These are phyloP conservation scores for Aspergillus nanangensis DNA, from an alignment of 495 filamentous ascomycete species.

Conservation along the genomic window DNA sequence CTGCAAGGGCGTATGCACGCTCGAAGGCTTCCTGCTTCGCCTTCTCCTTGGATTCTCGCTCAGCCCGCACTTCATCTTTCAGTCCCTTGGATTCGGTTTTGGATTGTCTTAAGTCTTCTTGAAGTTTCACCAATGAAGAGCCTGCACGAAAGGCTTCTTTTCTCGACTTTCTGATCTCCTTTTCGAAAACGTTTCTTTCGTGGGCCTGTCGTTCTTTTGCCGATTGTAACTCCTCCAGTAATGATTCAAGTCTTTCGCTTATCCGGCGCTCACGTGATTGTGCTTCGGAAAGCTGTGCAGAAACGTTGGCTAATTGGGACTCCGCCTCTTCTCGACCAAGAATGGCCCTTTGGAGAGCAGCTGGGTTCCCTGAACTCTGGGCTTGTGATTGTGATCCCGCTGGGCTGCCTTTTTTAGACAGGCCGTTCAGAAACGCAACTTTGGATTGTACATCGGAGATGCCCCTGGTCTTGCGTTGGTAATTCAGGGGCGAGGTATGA, in stretches of 20 bases:
- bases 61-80: conserved; percentile 48
- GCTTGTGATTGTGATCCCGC: conserved; percentile 37
- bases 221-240: conserved; percentile 73
- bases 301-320: conserved; percentile 48
- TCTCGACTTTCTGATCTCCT: conserved; percentile 73
- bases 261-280: conserved; percentile 69
- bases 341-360: conserved; percentile 74
- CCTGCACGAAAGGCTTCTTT: conserved; percentile 85
- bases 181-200: conserved; percentile 72
- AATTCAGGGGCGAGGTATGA: conserved; percentile 37
- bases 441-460: conserved; percentile 79
- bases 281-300: conserved; percentile 64
- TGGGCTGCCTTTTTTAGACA: conserved; percentile 58
- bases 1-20: conserved; percentile 66
- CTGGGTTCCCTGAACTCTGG: conserved; percentile 43
- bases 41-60: conserved; percentile 46
- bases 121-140: conserved; percentile 68
- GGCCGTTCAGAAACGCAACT: conserved; percentile 75
- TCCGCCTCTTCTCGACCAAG: conserved; percentile 81
- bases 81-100: conserved; percentile 49
- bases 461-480: conserved; percentile 39
- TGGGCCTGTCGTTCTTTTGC: conserved; percentile 72
- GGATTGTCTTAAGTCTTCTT: conserved; percentile 74
- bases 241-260: conserved; percentile 69
- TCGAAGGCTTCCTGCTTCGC: conserved; percentile 74